Conservation (phyloP, 306 rosid genomes). For the Echinosophora koreensis region DNA sequence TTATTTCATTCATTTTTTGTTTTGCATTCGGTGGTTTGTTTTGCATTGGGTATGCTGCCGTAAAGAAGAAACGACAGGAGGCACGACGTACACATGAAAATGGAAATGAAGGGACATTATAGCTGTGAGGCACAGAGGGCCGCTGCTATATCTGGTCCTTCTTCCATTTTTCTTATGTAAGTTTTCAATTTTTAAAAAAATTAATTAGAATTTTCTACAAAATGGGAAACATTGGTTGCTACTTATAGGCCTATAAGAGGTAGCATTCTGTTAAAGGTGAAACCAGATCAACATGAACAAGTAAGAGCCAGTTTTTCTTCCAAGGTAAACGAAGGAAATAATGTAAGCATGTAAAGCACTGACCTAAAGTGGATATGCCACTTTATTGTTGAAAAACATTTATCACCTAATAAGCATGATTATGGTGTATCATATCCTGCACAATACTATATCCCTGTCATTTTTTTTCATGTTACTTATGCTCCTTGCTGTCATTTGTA, state of each 20-base stretch:
- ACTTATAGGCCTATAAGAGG: neutral
- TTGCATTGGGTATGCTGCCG: constrained; percentile 85
- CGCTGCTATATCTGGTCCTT: constrained; percentile 80
- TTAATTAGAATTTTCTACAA: neutral
- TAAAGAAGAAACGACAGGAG: constrained; percentile 83
- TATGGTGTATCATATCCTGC: neutral
- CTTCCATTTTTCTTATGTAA: constrained; percentile 82
- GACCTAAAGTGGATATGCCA: neutral
- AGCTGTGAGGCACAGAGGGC: constrained; percentile 76
- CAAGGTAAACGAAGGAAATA: neutral
- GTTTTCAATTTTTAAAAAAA: constrained; percentile 35
- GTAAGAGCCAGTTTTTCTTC: neutral
- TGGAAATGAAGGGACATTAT: constrained; percentile 84
- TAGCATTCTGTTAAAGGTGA: neutral
- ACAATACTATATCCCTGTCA: too few relatives aligned
- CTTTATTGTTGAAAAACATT: neutral
- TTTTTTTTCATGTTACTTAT: too few relatives aligned
- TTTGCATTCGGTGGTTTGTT: too few relatives aligned
- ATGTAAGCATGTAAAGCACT: neutral
- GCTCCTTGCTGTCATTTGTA: too few relatives aligned
- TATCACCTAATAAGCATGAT: neutral
- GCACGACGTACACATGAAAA: constrained; percentile 82
- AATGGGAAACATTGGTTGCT: neutral
- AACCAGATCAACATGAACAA: constrained; percentile 20
- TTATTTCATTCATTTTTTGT: too few relatives aligned